phyloP scores from a whole-genome alignment of 1,284 basidiomycete genomes.

The Xanthoconium separans region DNA sequence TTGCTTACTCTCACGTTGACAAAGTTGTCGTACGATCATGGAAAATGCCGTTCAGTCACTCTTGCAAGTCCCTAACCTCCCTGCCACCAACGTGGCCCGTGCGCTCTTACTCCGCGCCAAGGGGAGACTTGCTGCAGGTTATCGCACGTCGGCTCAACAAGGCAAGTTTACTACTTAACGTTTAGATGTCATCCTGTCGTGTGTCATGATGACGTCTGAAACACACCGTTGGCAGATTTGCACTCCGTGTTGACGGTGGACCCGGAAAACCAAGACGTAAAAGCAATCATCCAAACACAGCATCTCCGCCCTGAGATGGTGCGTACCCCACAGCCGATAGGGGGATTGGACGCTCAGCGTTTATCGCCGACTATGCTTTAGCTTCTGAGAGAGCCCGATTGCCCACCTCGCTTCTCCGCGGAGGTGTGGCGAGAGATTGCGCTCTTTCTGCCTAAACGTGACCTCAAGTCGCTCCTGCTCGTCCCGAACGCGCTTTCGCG shows the following conservation, averaged over 20 bases:
- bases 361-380: conserved; percentile 9
- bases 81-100: conserved; percentile 52
- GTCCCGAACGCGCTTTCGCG: conserved; percentile 66
- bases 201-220: conserved; percentile 3
- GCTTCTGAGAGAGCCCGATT: conserved; percentile 35
- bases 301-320: conserved; percentile 36
- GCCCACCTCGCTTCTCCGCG: conserved; percentile 50
- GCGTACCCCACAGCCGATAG: background rate
- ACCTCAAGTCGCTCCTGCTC: conserved; percentile 61
- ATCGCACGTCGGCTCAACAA: conserved; percentile 61
- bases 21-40: conserved; percentile 59
- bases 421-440: conserved; percentile 75
- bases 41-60: conserved; percentile 75
- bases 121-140: conserved; percentile 57
- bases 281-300: conserved; percentile 49
- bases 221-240: conserved; percentile 46
- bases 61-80: conserved; percentile 54
- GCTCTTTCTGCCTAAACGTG: conserved; percentile 57
- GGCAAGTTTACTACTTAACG: conserved; percentile 37
- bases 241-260: conserved; percentile 62
- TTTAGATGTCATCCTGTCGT: background rate
- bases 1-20: conserved; percentile 9
- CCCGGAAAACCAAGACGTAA: conserved; percentile 68
- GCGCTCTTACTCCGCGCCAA: conserved; percentile 64
- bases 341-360: background rate